Base-by-base conservation (phyloP, 352 stramenopile species). In the Lagenidium giganteum region DNA sequence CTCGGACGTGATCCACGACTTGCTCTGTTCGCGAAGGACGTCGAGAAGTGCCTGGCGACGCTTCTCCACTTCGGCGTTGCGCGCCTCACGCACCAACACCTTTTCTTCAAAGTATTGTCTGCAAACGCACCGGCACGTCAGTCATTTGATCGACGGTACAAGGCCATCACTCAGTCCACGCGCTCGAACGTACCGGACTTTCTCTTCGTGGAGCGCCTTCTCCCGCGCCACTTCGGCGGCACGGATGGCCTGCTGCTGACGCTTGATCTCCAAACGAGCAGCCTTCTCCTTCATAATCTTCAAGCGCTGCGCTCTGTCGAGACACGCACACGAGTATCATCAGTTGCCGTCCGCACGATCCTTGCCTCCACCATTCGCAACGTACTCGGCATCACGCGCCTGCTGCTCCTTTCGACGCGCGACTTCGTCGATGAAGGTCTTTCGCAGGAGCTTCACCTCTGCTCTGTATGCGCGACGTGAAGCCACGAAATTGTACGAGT, bases 231-330 rank as follows among this genome's bases (percentile, higher is more conserved):
- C 78, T 49, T 93, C 81, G 57, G 80, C 71, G 30, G 81, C 81
- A 32, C 81, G 78, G 35, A 91, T 84, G 18, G 65, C 78, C 63
- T 93, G 78, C 58, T 91, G 73, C 62, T 93, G 78, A 20, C 76
- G 78, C 70, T 93, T 93, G 54, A 90, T 84, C 51, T 87, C 78
- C 67, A 93, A 71, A 55, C 81, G 76, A 36, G 78, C 76, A 8
- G 81, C 78, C 70, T 93, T 93, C 42, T 80, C 78, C 63, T 91
- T 91, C 71, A 90, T 83, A 44, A 93, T 88, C 53, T 78, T 87
- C 54, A 75, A 52, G 32, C 78, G 76, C 52, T 93, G 75, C 14
- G 79, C 61, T 46, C 78, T 90, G 40, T 7, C 6, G 34, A n/a
- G 29, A 43, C 31, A 63, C 21, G 28, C 32, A 11, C 27, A 34